Base-by-base conservation (phyloP, 2,329 filamentous ascomycete species). In the Akanthomyces uredinophilus region DNA sequence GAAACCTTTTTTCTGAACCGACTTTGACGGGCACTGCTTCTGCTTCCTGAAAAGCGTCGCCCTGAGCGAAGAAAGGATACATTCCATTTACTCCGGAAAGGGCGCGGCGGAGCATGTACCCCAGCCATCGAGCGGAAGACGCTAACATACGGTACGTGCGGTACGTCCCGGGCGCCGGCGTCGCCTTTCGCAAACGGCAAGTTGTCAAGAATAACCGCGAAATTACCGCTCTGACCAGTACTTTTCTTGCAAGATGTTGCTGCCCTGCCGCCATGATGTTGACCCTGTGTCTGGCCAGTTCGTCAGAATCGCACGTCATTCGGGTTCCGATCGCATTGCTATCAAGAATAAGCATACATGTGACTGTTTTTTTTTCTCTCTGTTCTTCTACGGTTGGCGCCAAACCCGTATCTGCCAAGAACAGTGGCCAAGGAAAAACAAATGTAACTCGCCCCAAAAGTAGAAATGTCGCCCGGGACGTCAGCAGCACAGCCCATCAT, bases 131-230 rank as follows among this genome's bases (percentile, higher is more conserved):
- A 16, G 22, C 13, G 8, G 7, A 8, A 50, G 18, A 50, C 44
- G 55, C 56, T 37, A 59, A 29, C 56, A 59, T 27, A 29, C 24
- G 59, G 29, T 43, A 50, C n/a, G 35, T 43, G 44, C 60, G 60
- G 60, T 62, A 52, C 60, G 52, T 62, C 60, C 60, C 60, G 20
- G 20, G 39, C 18, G 44, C 37, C 53, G 11, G 27, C 27, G 29
- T 24, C 32, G 39, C 16, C 32, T 54, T 55, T 51, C 44, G 5
- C 58, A 61, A 49, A 54, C 16, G 52, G 60, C 11, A 55, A 41
- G 51, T 61, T 52, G 50, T 51, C 59, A 61, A 61, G 51, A 50
- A 60, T 37, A 41, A 51, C 35, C 39, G 37, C 35, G 52, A 57
- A 62, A 61, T 56, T 62, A 13, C 52, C 37, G 29, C 41, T 16